Conservation (phyloP, 805 yeast genomes). For the Wickerhamomyces chaumierensis region DNA sequence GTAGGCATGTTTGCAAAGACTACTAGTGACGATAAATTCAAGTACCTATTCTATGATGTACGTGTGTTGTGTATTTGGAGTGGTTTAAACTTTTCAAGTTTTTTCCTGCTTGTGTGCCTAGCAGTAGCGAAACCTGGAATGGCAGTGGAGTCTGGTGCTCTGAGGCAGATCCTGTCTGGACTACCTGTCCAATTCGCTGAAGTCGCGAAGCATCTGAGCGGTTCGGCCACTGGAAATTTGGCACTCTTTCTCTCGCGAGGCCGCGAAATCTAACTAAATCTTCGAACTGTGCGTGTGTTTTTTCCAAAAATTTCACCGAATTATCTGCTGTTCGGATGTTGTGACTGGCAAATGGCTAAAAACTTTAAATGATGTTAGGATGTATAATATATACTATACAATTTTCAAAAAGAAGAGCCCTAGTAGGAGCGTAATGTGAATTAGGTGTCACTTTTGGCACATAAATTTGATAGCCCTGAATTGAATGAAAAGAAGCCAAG, state of each 20-base stretch:
- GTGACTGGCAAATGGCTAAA: not conserved
- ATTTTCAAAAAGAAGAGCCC: not conserved
- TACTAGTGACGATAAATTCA: constrained; percentile 10
- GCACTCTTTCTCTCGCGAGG: too few species aligned
- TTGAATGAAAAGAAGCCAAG: too few species aligned
- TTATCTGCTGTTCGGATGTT: not conserved
- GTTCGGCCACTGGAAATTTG: too few species aligned
- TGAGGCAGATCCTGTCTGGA: too few species aligned
- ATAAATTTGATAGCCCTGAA: too few species aligned
- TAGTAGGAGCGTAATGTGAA: not conserved
- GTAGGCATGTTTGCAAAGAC: constrained; percentile 70
- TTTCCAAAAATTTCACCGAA: too few species aligned
- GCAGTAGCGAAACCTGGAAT: constrained; percentile 1
- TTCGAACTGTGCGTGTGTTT: not conserved
- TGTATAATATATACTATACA: not conserved
- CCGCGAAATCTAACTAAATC: not conserved
- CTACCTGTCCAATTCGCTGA: too few species aligned
- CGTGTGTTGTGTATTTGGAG: constrained; percentile 5
- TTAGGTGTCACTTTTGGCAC: not conserved
- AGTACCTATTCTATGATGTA: not conserved
- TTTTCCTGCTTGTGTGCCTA: constrained; percentile 8
- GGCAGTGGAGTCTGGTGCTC: not conserved
- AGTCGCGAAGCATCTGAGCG: not conserved
- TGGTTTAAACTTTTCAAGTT: constrained; percentile 14
- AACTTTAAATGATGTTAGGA: not conserved